These are phyloP conservation scores for Rhodotorula babjevae DNA, from an alignment of 768 basidiomycete genomes.

Conservation along the genomic window DNA sequence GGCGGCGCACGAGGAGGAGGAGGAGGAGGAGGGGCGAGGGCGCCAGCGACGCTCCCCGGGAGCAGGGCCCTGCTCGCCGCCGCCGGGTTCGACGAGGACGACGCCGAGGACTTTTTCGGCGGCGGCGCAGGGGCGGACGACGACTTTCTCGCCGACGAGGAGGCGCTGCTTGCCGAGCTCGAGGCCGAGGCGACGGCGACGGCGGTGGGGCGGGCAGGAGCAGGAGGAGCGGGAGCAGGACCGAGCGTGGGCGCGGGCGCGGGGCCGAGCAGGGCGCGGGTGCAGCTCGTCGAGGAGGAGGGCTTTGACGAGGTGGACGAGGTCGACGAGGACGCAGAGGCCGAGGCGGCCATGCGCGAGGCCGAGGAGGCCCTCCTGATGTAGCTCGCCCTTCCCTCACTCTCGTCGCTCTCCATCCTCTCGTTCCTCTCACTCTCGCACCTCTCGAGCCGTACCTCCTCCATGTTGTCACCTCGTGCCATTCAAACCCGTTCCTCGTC, in stretches of 20 bases:
- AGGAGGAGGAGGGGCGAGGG: no score
- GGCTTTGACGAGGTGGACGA: not conserved
- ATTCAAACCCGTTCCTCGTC: not conserved
- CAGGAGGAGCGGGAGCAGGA: not conserved
- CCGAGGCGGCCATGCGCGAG: conserved; percentile 22
- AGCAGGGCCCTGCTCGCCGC: not conserved
- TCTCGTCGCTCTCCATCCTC: not conserved
- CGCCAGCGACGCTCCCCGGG: not conserved
- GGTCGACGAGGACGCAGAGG: conserved; percentile 51
- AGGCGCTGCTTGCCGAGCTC: conserved; percentile 2
- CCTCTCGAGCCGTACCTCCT: no score
- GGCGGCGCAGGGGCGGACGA: conserved; percentile 4
- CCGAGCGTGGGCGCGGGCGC: not conserved
- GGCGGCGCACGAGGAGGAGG: no score
- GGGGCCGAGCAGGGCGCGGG: not conserved
- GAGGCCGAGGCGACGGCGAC: not conserved
- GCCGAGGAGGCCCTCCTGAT: conserved; percentile 58
- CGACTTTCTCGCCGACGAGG: conserved; percentile 28
- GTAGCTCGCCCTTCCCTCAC: conserved; percentile 37
- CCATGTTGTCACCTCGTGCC: no score
- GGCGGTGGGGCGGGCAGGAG: not conserved
- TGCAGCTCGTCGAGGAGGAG: not conserved
- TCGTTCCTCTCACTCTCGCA: no score
- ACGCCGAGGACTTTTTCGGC: not conserved
- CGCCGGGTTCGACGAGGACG: not conserved